Evolutionary conservation across 495 filamentous ascomycete species (phyloP).

Genomic region (Aspergillus egyptiacus): DNA sequence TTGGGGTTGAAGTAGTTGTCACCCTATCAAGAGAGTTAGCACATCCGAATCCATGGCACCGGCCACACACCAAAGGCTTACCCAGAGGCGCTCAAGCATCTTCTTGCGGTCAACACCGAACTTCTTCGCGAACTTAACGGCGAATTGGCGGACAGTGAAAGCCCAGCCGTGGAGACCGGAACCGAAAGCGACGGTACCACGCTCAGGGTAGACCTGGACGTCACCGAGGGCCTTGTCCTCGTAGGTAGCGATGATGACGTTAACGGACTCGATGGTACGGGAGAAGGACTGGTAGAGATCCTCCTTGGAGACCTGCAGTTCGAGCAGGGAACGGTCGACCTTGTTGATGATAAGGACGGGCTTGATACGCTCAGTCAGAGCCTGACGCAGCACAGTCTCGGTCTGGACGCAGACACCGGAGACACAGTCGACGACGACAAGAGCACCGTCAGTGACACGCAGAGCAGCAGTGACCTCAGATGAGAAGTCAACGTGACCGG

Average conservation of each 20-base stretch:
- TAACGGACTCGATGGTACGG: constrained; percentile 98
- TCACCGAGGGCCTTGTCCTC: constrained; percentile 96
- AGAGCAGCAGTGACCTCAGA: constrained; percentile 99
- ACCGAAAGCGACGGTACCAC: constrained; percentile 96
- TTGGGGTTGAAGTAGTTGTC: constrained; percentile 99
- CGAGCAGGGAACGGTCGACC: constrained; percentile 97
- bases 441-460: constrained; percentile 98
- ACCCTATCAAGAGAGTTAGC: constrained; percentile 49
- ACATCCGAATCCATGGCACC: neutral
- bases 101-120: constrained; percentile 98
- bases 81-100: constrained; percentile 99
- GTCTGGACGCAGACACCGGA: constrained; percentile 99
- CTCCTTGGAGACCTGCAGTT: constrained; percentile 97
- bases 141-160: constrained; percentile 99
- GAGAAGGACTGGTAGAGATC: constrained; percentile 99
- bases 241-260: constrained; percentile 99
- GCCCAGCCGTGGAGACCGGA: constrained; percentile 99
- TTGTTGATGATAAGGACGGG: constrained; percentile 99
- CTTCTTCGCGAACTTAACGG: constrained; percentile 95
- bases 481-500: constrained; percentile 99
- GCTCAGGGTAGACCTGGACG: constrained; percentile 94
- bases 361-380: constrained; percentile 99
- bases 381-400: constrained; percentile 98
- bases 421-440: constrained; percentile 99
- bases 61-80: constrained; percentile 34